Conservation (phyloP, 192 early-diverging fungal genomes). For the Chytriomyces hyalinus region DNA sequence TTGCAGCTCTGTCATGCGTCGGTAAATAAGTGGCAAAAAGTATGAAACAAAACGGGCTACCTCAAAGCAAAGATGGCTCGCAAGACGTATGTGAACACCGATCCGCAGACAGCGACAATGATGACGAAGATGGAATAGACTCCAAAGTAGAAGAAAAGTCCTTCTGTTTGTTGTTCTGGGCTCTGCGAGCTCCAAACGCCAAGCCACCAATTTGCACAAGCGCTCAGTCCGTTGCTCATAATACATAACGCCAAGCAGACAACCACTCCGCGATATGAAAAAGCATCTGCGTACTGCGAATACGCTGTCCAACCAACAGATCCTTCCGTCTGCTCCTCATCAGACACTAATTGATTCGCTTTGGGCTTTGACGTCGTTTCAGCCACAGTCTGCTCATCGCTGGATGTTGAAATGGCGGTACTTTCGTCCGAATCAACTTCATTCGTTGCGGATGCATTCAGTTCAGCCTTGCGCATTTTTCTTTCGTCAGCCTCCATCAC, state of each 20-base stretch:
- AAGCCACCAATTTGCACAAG: constrained; percentile 31
- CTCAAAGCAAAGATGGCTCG: constrained; percentile 26
- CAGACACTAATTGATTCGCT: constrained; percentile 3
- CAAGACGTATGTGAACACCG: constrained; percentile 17
- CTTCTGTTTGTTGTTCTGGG: constrained; percentile 10
- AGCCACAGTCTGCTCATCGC: not conserved
- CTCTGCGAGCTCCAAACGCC: constrained; percentile 20
- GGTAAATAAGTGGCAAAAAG: constrained; percentile 1
- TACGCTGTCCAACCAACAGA: constrained; percentile 25
- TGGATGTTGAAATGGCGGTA: not conserved
- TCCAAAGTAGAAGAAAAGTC: constrained; percentile 23
- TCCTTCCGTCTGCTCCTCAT: constrained; percentile 29
- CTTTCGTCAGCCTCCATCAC: constrained; percentile 49
- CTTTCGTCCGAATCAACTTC: constrained; percentile 2
- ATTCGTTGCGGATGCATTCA: constrained; percentile 45
- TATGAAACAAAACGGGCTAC: not conserved
- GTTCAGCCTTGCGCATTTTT: constrained; percentile 73
- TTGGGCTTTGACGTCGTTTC: constrained; percentile 26
- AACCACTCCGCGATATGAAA: constrained; percentile 10
- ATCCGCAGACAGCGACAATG: not conserved
- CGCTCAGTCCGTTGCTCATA: constrained; percentile 15
- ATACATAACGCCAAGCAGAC: constrained; percentile 14
- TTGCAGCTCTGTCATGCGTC: constrained; percentile 16
- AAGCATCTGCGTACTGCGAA: constrained; percentile 24
- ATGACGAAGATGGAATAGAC: constrained; percentile 12